Evolutionary conservation across 2,329 filamentous ascomycete genomes (phyloP).

Genomic region (Boeremia exigua): DNA sequence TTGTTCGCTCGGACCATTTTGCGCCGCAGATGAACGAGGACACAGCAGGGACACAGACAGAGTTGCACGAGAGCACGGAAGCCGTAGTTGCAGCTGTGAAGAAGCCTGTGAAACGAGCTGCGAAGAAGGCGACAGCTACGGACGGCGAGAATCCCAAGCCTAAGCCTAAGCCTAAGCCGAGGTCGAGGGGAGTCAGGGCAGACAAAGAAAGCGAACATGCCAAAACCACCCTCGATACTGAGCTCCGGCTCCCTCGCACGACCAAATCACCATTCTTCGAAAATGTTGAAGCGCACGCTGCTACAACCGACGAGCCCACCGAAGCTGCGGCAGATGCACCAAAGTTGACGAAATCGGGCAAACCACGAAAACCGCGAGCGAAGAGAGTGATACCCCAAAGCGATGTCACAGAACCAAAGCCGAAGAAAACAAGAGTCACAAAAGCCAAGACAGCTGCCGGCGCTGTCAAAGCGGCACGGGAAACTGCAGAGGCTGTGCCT

Average conservation of each 20-base stretch:
- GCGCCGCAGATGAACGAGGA: conserved; percentile 25
- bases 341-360: conserved; percentile 30
- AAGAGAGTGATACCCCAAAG: conserved; percentile 32
- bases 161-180: conserved; percentile 33
- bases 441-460: conserved; percentile 30
- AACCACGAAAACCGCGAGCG: conserved; percentile 38
- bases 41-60: conserved; percentile 2
- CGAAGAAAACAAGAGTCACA: conserved; percentile 31
- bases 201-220: conserved; percentile 19
- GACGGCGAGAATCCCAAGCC: conserved; percentile 28
- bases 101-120: conserved; percentile 24
- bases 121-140: conserved; percentile 17
- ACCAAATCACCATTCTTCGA: conserved; percentile 33
- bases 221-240: conserved; percentile 18
- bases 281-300: conserved; percentile 3
- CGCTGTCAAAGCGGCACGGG: conserved; percentile 18
- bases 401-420: conserved; percentile 26
- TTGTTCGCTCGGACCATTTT: conserved; percentile 41
- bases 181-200: conserved; percentile 33
- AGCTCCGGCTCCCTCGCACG: conserved; percentile 20
- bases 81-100: conserved; percentile 10
- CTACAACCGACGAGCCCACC: neutral
- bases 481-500: conserved; percentile 28
- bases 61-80: conserved; percentile 1
- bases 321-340: conserved; percentile 14